Conservation (phyloP, 805 yeast genomes). For the Komagataella kurtzmanii region DNA sequence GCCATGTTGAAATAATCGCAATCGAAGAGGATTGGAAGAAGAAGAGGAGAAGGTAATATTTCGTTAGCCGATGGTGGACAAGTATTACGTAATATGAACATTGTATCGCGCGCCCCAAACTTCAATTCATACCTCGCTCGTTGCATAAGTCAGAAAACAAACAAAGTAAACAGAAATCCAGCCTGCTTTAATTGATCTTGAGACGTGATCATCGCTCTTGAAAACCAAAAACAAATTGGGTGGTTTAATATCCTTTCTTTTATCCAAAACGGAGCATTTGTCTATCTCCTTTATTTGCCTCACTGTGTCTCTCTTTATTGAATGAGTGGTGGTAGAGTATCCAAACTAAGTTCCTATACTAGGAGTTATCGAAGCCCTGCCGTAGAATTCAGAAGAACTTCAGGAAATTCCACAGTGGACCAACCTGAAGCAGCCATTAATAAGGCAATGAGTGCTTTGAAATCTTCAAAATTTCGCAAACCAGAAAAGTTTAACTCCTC, state of each 20-base stretch:
- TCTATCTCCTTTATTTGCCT: neutral
- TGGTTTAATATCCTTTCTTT: neutral
- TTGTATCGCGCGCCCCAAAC: neutral
- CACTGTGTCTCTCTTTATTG: neutral
- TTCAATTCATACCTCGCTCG: neutral
- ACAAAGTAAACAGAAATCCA: neutral
- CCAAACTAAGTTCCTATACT: neutral
- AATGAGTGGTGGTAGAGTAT: neutral
- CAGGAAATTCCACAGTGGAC: neutral
- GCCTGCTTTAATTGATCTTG: neutral
- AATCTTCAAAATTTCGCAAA: neutral
- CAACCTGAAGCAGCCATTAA: neutral
- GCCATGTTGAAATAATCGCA: slow-evolving; percentile 1
- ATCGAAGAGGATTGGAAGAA: neutral
- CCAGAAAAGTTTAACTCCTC: neutral
- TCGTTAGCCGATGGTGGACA: neutral
- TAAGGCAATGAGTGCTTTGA: neutral
- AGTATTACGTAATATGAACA: neutral
- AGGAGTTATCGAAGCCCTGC: neutral
- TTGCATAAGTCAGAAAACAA: neutral
- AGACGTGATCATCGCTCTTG: neutral
- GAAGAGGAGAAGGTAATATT: neutral
- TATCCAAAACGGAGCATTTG: neutral
- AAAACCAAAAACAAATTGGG: neutral
- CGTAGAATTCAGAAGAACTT: neutral